These are phyloP conservation scores for Escovopsis sp. DNA, from an alignment of 2,329 filamentous ascomycete species.

Conservation along the genomic window DNA sequence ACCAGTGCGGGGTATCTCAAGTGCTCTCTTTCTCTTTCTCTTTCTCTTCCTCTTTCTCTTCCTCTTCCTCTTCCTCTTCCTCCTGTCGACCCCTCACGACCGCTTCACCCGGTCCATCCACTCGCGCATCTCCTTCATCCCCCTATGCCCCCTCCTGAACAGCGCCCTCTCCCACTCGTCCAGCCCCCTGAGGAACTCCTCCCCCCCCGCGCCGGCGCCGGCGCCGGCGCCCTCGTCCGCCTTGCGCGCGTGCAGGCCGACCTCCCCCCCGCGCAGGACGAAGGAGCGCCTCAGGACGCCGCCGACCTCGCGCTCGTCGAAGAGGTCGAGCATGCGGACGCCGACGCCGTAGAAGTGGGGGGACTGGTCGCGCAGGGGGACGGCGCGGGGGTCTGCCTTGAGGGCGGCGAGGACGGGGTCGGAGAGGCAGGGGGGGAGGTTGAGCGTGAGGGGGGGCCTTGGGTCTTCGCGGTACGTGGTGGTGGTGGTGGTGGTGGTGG, in stretches of 20 bases:
- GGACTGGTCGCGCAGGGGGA: conserved; percentile 70
- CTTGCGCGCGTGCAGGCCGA: conserved; percentile 81
- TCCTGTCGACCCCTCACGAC: conserved; percentile 10
- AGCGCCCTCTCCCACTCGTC: conserved; percentile 78
- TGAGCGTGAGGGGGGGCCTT: conserved; percentile 58
- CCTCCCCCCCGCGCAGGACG: conserved; percentile 63
- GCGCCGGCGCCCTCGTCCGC: conserved; percentile 40
- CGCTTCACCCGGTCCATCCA: conserved; percentile 49
- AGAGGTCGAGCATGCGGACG: conserved; percentile 74
- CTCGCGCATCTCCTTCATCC: conserved; percentile 51
- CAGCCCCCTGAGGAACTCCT: conserved; percentile 74
- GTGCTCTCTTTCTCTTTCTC: too few species aligned
- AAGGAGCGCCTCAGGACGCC: conserved; percentile 66
- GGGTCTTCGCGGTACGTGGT: conserved; percentile 23
- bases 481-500: too few species aligned
- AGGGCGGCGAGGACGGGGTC: conserved; percentile 75
- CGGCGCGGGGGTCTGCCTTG: conserved; percentile 75
- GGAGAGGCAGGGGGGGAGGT: conserved; percentile 64
- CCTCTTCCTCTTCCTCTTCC: too few species aligned
- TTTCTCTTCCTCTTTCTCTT: too few species aligned
- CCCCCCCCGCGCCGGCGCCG: conserved; percentile 39
- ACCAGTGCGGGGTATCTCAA: too few species aligned
- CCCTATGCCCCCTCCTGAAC: conserved; percentile 62
- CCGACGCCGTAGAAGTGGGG: conserved; percentile 81
- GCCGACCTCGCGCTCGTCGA: conserved; percentile 68